phyloP scores from a whole-genome alignment of 2,329 filamentous ascomycete species.

The Pseudogymnoascus sp. region DNA sequence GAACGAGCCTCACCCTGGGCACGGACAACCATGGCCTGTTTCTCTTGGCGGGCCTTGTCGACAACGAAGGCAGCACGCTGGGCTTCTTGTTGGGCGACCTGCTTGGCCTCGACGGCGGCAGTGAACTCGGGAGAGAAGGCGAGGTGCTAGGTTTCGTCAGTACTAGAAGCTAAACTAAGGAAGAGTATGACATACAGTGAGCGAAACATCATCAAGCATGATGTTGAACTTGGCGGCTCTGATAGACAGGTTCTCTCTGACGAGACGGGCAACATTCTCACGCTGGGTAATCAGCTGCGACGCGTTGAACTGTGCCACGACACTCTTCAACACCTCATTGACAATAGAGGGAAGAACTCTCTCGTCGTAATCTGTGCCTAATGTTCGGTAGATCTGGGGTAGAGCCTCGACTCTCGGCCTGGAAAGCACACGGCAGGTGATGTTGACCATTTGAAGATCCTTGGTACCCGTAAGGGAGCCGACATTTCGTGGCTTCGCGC shows the following conservation, averaged over 20 bases:
- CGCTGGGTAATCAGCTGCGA: slow-evolving; percentile 97
- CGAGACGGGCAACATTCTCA: slow-evolving; percentile 87
- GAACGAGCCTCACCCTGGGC: slow-evolving; percentile 98
- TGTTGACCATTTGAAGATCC: slow-evolving; percentile 99
- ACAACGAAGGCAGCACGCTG: slow-evolving; percentile 96
- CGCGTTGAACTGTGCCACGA: slow-evolving; percentile 98
- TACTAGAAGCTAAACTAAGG: not conserved
- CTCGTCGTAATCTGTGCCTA: slow-evolving; percentile 95
- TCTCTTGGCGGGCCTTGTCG: slow-evolving; percentile 98
- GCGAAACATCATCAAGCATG: slow-evolving; percentile 88
- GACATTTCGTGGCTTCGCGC: slow-evolving; percentile 93
- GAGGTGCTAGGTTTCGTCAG: slow-evolving; percentile 45
- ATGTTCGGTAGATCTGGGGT: slow-evolving; percentile 92
- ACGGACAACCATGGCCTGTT: slow-evolving; percentile 96
- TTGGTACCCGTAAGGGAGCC: slow-evolving; percentile 96
- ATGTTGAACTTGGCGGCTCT: slow-evolving; percentile 96
- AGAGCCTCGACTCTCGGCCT: slow-evolving; percentile 79
- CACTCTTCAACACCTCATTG: slow-evolving; percentile 97
- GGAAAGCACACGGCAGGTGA: slow-evolving; percentile 97
- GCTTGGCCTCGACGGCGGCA: slow-evolving; percentile 65
- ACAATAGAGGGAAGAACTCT: slow-evolving; percentile 93
- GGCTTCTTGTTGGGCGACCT: slow-evolving; percentile 81
- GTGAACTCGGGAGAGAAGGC: slow-evolving; percentile 69
- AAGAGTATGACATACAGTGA: slow-evolving; percentile 60
- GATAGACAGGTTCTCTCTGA: slow-evolving; percentile 85